Evolutionary conservation across 2,329 filamentous ascomycete species (phyloP), one percentile per base, ranked within the genome.

Genomic region (Coniochaeta prunicola): DNA sequence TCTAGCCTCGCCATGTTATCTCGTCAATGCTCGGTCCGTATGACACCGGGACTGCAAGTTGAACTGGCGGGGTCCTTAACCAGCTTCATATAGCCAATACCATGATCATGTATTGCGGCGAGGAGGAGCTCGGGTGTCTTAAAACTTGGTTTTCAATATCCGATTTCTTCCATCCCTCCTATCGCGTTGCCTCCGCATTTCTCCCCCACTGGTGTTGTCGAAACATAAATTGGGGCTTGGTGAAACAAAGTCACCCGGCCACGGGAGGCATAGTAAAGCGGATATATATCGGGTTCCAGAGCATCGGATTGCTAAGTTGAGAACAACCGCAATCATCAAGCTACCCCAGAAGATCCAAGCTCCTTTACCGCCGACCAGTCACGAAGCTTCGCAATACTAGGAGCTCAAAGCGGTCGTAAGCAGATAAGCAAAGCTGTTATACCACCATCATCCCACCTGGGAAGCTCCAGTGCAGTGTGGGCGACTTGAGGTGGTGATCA

Each of bases 31-130:
- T 45, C 12, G 12, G 40, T 24, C 40, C 40, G 21, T 19, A 12
- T 45, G 40, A 21, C 40, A 45, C 40, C 21, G 19, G 19, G 9
- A 45, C 8, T 24, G 40, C 8, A 45, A 24, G 9, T 62, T 59
- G 62, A 65, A 65, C 64, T 59, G 58, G 64, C 62, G 62, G 62
- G 64, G 64, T 63, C 58, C 53, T 50, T 61, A 61, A 63, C 55
- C 57, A 50, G 31, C 19, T 40, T 34, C 19, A 31, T 61, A 63
- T 64, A 64, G 53, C 34, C 48, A 36, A 59, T 50, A 26, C 19
- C 38, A 57, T 53, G 57, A 61, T 60, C 55, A 58, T 57, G 33
- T 38, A 24, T 56, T 45, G 45, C 15, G 57, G 57, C 57, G 54
- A 60, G 53, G 58, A 60, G 59, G 45, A 34, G 50, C 40, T 36